These are phyloP conservation scores for Pythium vanterpoolii DNA, from an alignment of 352 stramenopile genomes.

Conservation along the genomic window DNA sequence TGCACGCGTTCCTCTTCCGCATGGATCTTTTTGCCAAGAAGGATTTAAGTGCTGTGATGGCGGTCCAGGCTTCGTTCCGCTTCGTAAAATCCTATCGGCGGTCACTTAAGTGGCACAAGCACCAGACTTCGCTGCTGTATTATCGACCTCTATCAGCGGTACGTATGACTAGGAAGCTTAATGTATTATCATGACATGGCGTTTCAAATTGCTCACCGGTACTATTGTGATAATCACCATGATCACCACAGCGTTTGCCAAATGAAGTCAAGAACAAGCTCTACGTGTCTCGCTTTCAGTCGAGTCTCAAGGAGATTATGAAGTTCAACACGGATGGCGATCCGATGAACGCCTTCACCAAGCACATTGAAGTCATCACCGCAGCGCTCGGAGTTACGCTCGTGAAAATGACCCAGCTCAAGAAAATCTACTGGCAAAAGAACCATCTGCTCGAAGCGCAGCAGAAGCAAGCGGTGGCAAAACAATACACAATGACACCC, in stretches of 20 bases:
- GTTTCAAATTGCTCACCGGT: background rate
- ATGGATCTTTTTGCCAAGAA: slow-evolving; percentile 64
- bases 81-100: slow-evolving; percentile 64
- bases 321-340: slow-evolving; percentile 77
- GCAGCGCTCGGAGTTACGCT: slow-evolving; percentile 52
- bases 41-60: slow-evolving; percentile 58
- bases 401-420: slow-evolving; percentile 50
- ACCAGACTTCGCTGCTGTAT: slow-evolving; percentile 42
- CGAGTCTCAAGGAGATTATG: slow-evolving; percentile 69
- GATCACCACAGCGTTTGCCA: slow-evolving; percentile 37
- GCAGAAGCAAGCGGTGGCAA: slow-evolving; percentile 5
- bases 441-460: slow-evolving; percentile 22
- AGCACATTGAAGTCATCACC: slow-evolving; percentile 73
- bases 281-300: slow-evolving; percentile 59
- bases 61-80: slow-evolving; percentile 61
- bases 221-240: background rate
- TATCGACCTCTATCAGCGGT: slow-evolving; percentile 59
- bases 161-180: slow-evolving; percentile 14
- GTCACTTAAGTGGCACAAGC: slow-evolving; percentile 67
- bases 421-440: slow-evolving; percentile 46
- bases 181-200: background rate
- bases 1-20: slow-evolving; percentile 61
- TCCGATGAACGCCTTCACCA: slow-evolving; percentile 59
- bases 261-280: slow-evolving; percentile 81
- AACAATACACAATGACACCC: background rate